Conservation (phyloP, 257 asterid species). For the Scutellaria barbata region DNA sequence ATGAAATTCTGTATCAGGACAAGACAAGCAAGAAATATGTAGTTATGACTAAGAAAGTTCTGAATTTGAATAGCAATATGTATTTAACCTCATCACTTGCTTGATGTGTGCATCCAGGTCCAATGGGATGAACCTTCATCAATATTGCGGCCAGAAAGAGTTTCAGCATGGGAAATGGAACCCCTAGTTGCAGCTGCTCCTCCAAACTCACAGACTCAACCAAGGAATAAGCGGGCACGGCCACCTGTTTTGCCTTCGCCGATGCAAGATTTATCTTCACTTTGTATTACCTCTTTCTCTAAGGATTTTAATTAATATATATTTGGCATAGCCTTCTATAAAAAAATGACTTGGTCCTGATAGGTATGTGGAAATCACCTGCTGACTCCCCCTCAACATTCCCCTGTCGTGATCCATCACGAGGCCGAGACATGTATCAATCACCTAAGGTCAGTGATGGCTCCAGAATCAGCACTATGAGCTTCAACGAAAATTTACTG, state of each 20-base stretch:
- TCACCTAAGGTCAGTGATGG: conserved; percentile 64
- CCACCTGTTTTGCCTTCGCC: conserved; percentile 65
- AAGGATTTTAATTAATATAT: conserved; percentile 9
- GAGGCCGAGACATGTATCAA: conserved; percentile 51
- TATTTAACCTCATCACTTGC: neutral
- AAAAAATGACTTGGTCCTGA: conserved; percentile 27
- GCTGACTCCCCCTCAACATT: conserved; percentile 59
- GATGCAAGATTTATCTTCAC: conserved; percentile 66
- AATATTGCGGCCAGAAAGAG: conserved; percentile 81
- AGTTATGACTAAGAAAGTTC: conserved; percentile 6
- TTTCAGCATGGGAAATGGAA: conserved; percentile 96
- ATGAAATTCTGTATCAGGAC: conserved; percentile 12
- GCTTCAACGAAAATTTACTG: conserved; percentile 42
- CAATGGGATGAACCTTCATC: conserved; percentile 99
- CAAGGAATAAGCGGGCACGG: conserved; percentile 86
- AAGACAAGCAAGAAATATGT: neutral
- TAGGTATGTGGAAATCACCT: conserved; percentile 78
- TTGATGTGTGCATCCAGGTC: conserved; percentile 59
- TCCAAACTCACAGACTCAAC: conserved; percentile 75
- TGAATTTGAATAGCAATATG: conserved; percentile 25
- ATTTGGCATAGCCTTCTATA: conserved; percentile 6
- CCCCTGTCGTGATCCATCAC: conserved; percentile 55
- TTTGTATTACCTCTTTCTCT: conserved; percentile 50
- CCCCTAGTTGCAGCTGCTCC: conserved; percentile 73
- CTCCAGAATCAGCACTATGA: conserved; percentile 46